Percentiles rank a stretch among this genome's conserved stretches.
phyloP scores from a whole-genome alignment of 495 filamentous ascomycete species.

The Xylaria nigripes region DNA sequence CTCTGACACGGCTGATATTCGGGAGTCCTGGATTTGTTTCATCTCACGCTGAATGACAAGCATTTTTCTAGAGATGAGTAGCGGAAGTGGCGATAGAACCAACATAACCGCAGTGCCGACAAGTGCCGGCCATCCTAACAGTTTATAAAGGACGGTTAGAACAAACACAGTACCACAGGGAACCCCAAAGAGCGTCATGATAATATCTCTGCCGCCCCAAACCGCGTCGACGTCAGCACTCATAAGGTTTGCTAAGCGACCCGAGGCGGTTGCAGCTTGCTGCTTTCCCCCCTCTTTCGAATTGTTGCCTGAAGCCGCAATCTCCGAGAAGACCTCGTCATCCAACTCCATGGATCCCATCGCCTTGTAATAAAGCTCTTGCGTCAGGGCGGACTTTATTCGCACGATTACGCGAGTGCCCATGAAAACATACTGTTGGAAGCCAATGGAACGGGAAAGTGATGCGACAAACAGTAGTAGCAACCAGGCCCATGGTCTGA shows the following conservation, averaged over 20 bases:
- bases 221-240: slow-evolving; percentile 42
- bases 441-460: slow-evolving; percentile 32
- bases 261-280: slow-evolving; percentile 32
- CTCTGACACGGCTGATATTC: slow-evolving; percentile 42
- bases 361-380: slow-evolving; percentile 44
- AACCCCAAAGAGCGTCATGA: slow-evolving; percentile 29
- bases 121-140: slow-evolving; percentile 40
- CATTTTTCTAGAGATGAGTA: slow-evolving; percentile 33
- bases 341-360: slow-evolving; percentile 39
- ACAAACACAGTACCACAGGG: slow-evolving; percentile 30
- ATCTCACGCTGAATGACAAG: slow-evolving; percentile 34
- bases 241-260: slow-evolving; percentile 44
- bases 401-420: slow-evolving; percentile 40
- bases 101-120: slow-evolving; percentile 36
- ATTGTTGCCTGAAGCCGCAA: slow-evolving; percentile 18
- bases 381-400: slow-evolving; percentile 39
- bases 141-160: slow-evolving; percentile 34
- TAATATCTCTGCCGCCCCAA: slow-evolving; percentile 34
- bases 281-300: slow-evolving; percentile 22
- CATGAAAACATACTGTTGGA: slow-evolving; percentile 43
- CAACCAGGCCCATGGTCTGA: slow-evolving; percentile 39
- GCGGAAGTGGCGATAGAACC: slow-evolving; percentile 31
- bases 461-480: slow-evolving; percentile 39
- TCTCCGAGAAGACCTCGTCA: slow-evolving; percentile 31
- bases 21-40: slow-evolving; percentile 41